Percentiles rank a stretch among this genome's conserved stretches.
These are phyloP conservation scores for Xylaria sp. DNA, from an alignment of 2,329 filamentous ascomycete genomes.

Conservation along the genomic window DNA sequence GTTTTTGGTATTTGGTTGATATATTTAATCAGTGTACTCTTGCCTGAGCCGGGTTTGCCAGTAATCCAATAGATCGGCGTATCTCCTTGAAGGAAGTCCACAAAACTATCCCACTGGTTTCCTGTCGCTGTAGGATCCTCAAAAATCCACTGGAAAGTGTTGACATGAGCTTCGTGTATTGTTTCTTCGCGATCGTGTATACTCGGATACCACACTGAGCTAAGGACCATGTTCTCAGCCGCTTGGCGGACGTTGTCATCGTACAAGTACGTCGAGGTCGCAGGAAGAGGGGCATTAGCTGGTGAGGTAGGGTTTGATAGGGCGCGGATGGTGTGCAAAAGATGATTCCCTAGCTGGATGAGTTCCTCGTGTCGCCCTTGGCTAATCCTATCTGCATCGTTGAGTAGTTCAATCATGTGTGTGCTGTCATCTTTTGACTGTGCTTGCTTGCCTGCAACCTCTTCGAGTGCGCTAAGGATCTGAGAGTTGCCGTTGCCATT, in stretches of 20 bases:
- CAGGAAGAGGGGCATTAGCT: not conserved
- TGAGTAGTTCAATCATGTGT: constrained; percentile 25
- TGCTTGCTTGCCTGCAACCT: constrained; percentile 13
- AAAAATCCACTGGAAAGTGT: constrained; percentile 33
- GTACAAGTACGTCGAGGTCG: not conserved
- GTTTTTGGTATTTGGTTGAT: constrained; percentile 23
- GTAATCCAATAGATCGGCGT: constrained; percentile 33
- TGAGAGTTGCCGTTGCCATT: constrained; percentile 16
- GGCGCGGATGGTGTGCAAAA: constrained; percentile 13
- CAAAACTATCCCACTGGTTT: constrained; percentile 28
- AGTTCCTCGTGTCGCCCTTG: constrained; percentile 19
- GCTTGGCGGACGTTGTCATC: not conserved
- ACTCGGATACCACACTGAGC: constrained; percentile 29
- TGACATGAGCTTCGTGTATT: constrained; percentile 24
- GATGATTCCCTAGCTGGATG: constrained; percentile 3
- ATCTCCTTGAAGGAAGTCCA: constrained; percentile 28
- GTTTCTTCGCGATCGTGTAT: constrained; percentile 29
- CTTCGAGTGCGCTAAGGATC: constrained; percentile 21
- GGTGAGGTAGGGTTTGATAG: not conserved
- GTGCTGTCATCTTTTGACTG: constrained; percentile 22
- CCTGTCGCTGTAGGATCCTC: constrained; percentile 12
- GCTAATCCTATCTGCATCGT: constrained; percentile 5
- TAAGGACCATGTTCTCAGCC: constrained; percentile 24
- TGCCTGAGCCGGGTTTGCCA: constrained; percentile 36
- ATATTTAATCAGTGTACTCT: constrained; percentile 37